Conservation (phyloP, 2,329 filamentous ascomycete species). For the Pseudogymnoascus sp. region DNA sequence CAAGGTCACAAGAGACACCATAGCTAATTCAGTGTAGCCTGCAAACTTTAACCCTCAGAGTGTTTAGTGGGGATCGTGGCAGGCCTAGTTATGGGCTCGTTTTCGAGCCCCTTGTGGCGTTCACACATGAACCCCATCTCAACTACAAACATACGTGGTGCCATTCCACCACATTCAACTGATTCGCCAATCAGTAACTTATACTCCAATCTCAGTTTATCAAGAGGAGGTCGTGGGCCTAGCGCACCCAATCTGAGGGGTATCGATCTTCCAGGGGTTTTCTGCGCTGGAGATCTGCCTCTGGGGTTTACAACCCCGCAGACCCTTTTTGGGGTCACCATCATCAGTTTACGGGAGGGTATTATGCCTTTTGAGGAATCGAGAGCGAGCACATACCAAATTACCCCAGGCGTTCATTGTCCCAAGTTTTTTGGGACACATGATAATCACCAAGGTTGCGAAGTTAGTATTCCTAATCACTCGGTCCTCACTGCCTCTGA, state of each 20-base stretch:
- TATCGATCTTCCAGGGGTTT: neutral
- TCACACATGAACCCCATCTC: neutral
- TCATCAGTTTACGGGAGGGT: constrained; percentile 1
- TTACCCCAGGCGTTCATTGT: neutral
- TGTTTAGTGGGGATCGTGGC: constrained; percentile 1
- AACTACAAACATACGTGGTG: constrained; percentile 2
- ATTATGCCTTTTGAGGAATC: neutral
- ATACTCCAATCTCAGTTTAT: neutral
- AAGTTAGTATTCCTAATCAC: constrained; percentile 7
- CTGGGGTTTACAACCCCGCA: neutral
- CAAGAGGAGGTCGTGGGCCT: neutral
- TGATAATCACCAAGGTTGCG: neutral
- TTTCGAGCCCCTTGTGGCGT: neutral
- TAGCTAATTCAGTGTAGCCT: constrained; percentile 9
- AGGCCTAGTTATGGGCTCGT: neutral
- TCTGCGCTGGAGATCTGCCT: neutral
- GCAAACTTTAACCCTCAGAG: constrained; percentile 13
- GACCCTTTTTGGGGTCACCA: neutral
- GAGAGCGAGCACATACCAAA: neutral
- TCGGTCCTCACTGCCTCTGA: neutral
- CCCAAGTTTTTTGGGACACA: constrained; percentile 1
- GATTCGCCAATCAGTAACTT: neutral
- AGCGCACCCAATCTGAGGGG: neutral
- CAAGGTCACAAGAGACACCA: neutral
- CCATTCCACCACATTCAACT: neutral